Base-by-base conservation (phyloP, 2,329 filamentous ascomycete species). In the Fusarium pseudocircinatum region DNA sequence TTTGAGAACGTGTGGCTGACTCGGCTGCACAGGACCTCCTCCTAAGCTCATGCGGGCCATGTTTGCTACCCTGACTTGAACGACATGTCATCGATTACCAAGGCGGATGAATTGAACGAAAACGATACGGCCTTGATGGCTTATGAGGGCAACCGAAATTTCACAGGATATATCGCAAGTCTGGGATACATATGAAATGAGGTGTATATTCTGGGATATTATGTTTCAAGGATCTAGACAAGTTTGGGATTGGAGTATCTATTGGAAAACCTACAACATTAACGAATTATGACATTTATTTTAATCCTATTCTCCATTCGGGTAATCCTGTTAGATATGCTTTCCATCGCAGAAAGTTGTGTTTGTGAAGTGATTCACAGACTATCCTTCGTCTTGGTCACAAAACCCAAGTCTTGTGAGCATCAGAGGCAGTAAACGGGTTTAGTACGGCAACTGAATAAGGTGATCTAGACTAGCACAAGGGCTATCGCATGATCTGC, bases 61-160 rank as follows among this genome's bases (percentile, higher is more conserved):
- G 91, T 84, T 94, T 82, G 88, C 88, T 60, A 93, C 91, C 59
- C 82, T 94, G 73, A 94, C 91, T 53, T 94, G 78, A 86, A 67
- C 62, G 42, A 26, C 39, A 49, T 62, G 30, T 54, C 42, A 39
- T 32, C 24, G 46, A 63, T 39, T 39, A 52, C 30, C 42, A 44
- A 65, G 37, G 43, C 39, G 57, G 62, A 43, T 61, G 63, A 69
- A 63, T 52, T 73, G 69, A 66, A 42, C 36, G 42, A 56, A 68
- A 50, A 56, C 15, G 61, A 66, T 24, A 61, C 42, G 47, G 71
- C 66, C 40, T 72, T 43, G 59, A 59, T 42, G 54, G 42, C 52
- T 67, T 42, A 40, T 58, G 56, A 43, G 40, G 64, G 58, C 54
- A 63, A 60, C 40, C 47, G 46, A 44, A 58, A 50, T 61, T 67